phyloP scores from a whole-genome alignment of 352 stramenopile genomes.

The Phytopythium montanum region DNA sequence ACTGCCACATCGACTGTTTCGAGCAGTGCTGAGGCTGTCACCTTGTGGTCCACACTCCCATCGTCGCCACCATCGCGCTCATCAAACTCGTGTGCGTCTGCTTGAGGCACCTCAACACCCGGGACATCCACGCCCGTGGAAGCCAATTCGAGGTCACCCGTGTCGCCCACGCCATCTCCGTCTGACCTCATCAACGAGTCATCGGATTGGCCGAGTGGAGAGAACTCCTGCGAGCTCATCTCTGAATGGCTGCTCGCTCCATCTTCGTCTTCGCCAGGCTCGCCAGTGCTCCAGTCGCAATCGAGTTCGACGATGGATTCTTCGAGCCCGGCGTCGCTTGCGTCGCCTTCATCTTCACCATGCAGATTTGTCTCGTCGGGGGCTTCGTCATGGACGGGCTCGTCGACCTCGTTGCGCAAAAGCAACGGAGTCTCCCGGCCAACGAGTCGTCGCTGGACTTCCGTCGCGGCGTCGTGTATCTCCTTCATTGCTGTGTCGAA shows the following conservation, averaged over 20 bases:
- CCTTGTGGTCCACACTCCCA: neutral
- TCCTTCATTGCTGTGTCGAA: neutral
- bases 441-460: neutral
- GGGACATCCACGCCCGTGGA: neutral
- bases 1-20: conserved; percentile 19
- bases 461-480: neutral
- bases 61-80: neutral
- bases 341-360: too few relatives aligned
- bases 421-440: neutral
- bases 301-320: neutral
- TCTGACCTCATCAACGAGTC: neutral
- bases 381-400: too few relatives aligned
- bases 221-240: neutral
- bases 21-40: neutral
- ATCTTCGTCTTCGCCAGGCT: neutral
- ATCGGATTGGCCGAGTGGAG: neutral
- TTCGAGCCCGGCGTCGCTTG: neutral
- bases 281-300: neutral
- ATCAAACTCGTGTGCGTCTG: neutral
- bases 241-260: neutral
- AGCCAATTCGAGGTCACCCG: neutral
- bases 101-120: neutral
- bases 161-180: neutral
- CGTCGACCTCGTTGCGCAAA: neutral
- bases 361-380: too few relatives aligned